Evolutionary conservation across 2,329 filamentous ascomycete species (phyloP).

Genomic region (Colletotrichum coccodes): DNA sequence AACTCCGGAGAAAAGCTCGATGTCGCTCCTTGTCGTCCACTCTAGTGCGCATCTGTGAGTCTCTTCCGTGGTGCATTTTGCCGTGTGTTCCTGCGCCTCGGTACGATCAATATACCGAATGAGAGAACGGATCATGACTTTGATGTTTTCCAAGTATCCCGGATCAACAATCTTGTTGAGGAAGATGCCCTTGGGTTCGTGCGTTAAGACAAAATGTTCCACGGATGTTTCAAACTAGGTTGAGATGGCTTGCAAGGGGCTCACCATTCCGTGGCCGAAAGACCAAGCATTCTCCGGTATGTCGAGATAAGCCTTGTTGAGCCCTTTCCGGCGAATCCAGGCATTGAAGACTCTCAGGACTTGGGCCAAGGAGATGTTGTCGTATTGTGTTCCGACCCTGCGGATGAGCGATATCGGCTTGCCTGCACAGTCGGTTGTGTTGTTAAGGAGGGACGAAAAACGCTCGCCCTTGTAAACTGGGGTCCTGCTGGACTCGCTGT

Average conservation of each 20-base stretch:
- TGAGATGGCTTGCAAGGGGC: conserved; percentile 10
- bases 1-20: conserved; percentile 28
- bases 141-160: conserved; percentile 30
- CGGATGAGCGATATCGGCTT: conserved; percentile 21
- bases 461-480: conserved; percentile 32
- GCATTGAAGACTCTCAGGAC: conserved; percentile 25
- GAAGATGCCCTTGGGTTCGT: conserved; percentile 21
- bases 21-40: conserved; percentile 16
- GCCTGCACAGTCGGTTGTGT: conserved; percentile 6
- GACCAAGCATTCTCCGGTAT: conserved; percentile 32
- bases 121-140: conserved; percentile 20
- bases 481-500: conserved; percentile 25
- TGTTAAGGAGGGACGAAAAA: conserved; percentile 31
- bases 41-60: conserved; percentile 30
- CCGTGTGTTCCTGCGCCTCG: conserved; percentile 17
- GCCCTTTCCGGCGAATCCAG: conserved; percentile 19
- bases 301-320: conserved; percentile 29
- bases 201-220: conserved; percentile 2
- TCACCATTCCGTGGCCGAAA: conserved; percentile 30
- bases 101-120: conserved; percentile 26
- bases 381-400: conserved; percentile 14
- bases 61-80: conserved; percentile 31
- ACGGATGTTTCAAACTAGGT: conserved; percentile 20
- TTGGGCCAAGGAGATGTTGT: conserved; percentile 26
- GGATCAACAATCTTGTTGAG: conserved; percentile 34